Evolutionary conservation across 2,329 filamentous ascomycete genomes (phyloP).

Genomic region (Calycina marina): DNA sequence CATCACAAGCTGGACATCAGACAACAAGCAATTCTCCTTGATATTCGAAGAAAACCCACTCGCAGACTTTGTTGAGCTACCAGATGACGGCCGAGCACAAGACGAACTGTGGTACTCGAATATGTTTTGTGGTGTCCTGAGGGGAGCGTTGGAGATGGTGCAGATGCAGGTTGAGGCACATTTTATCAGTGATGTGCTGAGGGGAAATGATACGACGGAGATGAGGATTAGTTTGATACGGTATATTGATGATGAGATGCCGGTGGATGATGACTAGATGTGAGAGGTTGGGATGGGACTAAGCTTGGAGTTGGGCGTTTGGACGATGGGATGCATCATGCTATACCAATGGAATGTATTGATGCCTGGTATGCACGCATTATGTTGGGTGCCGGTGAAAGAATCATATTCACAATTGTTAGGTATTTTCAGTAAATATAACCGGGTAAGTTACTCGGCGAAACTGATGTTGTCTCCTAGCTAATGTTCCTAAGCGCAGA

Average conservation of each 20-base stretch:
- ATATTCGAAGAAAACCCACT: slow-evolving; percentile 95
- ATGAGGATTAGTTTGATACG: slow-evolving; percentile 86
- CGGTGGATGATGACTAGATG: slow-evolving; percentile 76
- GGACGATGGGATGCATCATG: too few species aligned
- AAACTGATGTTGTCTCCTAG: too few species aligned
- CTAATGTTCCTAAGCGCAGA: too few species aligned
- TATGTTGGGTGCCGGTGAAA: too few species aligned
- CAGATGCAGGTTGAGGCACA: slow-evolving; percentile 98
- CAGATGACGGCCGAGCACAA: slow-evolving; percentile 88
- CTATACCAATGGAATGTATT: too few species aligned
- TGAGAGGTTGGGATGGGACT: too few species aligned
- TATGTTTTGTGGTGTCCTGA: slow-evolving; percentile 82
- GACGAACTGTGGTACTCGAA: slow-evolving; percentile 98
- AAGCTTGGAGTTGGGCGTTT: too few species aligned
- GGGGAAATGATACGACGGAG: slow-evolving; percentile 91
- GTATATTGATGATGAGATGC: slow-evolving; percentile 96
- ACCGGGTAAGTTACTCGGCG: too few species aligned
- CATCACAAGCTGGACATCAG: slow-evolving; percentile 88
- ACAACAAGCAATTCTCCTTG: slow-evolving; percentile 92
- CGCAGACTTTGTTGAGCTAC: slow-evolving; percentile 92
- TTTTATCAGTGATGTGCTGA: slow-evolving; percentile 84
- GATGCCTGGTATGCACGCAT: too few species aligned
- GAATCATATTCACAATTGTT: too few species aligned
- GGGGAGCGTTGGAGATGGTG: slow-evolving; percentile 93
- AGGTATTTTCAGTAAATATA: too few species aligned